A percentile compares a stretch with the other conserved stretches of the same genome.
Evolutionary conservation across 768 basidiomycete species (phyloP).

Genomic region (Clavaria fumosa): DNA sequence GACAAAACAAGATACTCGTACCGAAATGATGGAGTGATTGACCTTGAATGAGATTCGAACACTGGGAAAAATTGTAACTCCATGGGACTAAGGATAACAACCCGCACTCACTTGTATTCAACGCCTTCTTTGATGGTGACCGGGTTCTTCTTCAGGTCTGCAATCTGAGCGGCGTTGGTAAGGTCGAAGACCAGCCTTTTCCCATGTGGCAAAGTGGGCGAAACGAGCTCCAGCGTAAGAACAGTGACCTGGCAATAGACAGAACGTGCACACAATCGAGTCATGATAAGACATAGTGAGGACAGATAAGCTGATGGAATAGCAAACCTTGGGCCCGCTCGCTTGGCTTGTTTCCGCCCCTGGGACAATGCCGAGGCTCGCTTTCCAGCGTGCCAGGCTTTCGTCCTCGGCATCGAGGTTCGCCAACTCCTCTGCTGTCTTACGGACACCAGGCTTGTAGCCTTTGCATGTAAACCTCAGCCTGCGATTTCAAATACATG

Average conservation of each 20-base stretch:
- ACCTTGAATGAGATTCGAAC: constrained; percentile 76
- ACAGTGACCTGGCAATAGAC: constrained; percentile 42
- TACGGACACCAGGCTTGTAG: constrained; percentile 56
- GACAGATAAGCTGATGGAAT: no score
- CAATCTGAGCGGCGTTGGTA: constrained; percentile 27
- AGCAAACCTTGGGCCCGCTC: constrained; percentile 52
- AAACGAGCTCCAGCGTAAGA: constrained; percentile 62
- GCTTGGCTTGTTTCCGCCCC: constrained; percentile 25
- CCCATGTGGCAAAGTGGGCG: constrained; percentile 47
- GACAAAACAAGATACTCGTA: no score
- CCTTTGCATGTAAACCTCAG: constrained; percentile 29
- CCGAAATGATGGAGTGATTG: constrained; percentile 80
- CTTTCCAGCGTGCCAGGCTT: constrained; percentile 91
- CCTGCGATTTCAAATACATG: no score
- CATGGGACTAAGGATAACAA: not conserved
- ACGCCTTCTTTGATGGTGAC: constrained; percentile 70
- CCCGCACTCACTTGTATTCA: constrained; percentile 67
- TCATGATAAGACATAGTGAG: not conserved
- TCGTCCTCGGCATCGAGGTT: constrained; percentile 82
- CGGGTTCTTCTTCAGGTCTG: constrained; percentile 62
- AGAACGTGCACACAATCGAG: not conserved
- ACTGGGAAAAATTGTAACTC: constrained; percentile 21
- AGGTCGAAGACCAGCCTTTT: constrained; percentile 59
- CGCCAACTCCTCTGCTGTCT: constrained; percentile 70
- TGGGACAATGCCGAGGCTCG: constrained; percentile 70